Base-by-base conservation (phyloP, 306 rosid genomes). In the Sicyos edulis region DNA sequence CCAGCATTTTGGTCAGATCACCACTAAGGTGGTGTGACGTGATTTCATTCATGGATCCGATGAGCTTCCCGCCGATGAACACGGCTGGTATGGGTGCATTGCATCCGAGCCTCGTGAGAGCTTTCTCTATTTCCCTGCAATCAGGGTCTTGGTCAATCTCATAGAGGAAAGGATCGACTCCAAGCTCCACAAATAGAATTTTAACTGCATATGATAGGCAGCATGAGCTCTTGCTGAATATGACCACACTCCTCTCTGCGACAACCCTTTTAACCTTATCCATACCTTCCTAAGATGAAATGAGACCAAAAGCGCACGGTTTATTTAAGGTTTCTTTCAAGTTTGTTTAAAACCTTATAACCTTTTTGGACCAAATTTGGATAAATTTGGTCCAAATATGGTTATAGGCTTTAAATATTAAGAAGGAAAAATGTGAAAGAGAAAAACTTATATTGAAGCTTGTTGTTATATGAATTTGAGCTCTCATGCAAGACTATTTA, bases 21-120 rank as follows among this genome's bases (percentile, higher is more conserved):
- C 99, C 97, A 52, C 91, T 83, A 47, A 95, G 88, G 86, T 95
- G 99, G 64, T 87, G 92, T 20, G 99, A 95, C 99, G 91, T 91
- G 83, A 95, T 82, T 84, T 95, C 97, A 68, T 95, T 95, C 47
- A 97, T 95, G 66, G 97, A 95, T 52, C 99, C 99, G 21, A 74
- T 78, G 17, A 95, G 75, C 71, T 72, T 74, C 61, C 99, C 99
- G 24, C 86, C 97, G 10, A 95, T 95, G 96, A 95, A 95, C 51
- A 95, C 97, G 0, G 95, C 96, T 0, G 99, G 99, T 8, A 95
- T 83, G 1, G 99, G 90, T 3, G 86, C 75, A 54, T 79, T 73
- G 45, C 91, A 86, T 0, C 97, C 97, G 72, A 87, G 13, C 91
- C 85, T 86, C 69, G 53, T 5, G 3, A 95, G 88, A 37, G 96